phyloP scores from a whole-genome alignment of 805 yeast species.

The Candida ipomoeae region DNA sequence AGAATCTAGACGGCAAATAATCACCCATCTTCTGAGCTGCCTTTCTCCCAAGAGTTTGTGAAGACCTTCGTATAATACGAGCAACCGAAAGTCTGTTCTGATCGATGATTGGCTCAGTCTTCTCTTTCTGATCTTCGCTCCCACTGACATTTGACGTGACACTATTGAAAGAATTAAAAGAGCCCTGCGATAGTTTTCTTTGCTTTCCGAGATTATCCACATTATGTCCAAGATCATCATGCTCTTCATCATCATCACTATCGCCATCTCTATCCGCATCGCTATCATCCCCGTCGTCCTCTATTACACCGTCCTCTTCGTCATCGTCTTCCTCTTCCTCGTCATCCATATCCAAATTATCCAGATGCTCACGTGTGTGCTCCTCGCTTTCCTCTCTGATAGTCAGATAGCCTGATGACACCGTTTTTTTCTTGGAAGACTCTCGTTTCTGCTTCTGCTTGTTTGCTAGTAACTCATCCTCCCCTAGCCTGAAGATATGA shows the following conservation, averaged over 20 bases:
- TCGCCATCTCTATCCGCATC: slow-evolving; percentile 28
- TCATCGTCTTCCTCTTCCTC: slow-evolving; percentile 17
- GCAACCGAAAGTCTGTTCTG: slow-evolving; percentile 69
- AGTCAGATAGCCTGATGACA: slow-evolving; percentile 19
- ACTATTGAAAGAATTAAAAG: slow-evolving; percentile 33
- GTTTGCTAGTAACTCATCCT: slow-evolving; percentile 39
- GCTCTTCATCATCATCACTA: slow-evolving; percentile 18
- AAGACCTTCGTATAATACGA: slow-evolving; percentile 68
- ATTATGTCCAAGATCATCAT: slow-evolving; percentile 19
- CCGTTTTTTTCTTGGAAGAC: slow-evolving; percentile 8
- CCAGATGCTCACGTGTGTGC: background rate
- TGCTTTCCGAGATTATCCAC: slow-evolving; percentile 21
- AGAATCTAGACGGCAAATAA: slow-evolving; percentile 73
- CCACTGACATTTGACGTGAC: slow-evolving; percentile 24
- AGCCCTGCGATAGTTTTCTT: slow-evolving; percentile 37
- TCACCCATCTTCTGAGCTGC: slow-evolving; percentile 89
- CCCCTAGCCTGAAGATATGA: slow-evolving; percentile 78
- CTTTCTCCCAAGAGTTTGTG: slow-evolving; percentile 69
- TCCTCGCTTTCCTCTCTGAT: slow-evolving; percentile 23
- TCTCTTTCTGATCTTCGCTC: slow-evolving; percentile 18
- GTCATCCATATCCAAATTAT: slow-evolving; percentile 16
- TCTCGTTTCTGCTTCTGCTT: slow-evolving; percentile 31
- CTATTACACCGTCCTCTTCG: slow-evolving; percentile 19
- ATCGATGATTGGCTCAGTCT: slow-evolving; percentile 64
- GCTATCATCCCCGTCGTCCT: slow-evolving; percentile 22